Percentiles rank a stretch among this genome's conserved stretches.
phyloP scores from a whole-genome alignment of 2,329 filamentous ascomycete genomes.

The Venturia carpophila region DNA sequence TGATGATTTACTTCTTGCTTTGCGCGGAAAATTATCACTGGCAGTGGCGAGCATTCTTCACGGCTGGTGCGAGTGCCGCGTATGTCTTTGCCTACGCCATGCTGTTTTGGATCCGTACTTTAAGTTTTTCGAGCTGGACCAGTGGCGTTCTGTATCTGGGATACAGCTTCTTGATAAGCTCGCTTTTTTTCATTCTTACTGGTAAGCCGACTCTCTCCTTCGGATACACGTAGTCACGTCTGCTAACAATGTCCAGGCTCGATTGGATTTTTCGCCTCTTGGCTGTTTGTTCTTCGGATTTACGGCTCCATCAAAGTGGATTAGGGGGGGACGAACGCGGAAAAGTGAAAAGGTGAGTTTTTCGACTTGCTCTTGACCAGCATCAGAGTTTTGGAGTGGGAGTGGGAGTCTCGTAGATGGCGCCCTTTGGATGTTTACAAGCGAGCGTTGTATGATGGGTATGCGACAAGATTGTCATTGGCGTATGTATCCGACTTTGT shows the following conservation, averaged over 20 bases:
- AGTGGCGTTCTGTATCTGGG: slow-evolving; percentile 88
- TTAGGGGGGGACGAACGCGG: slow-evolving; percentile 34
- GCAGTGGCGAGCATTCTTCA: slow-evolving; percentile 95
- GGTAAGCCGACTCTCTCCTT: slow-evolving; percentile 50
- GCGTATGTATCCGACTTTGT: background rate
- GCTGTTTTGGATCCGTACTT: slow-evolving; percentile 81
- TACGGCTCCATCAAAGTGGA: slow-evolving; percentile 99
- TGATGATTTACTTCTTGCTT: slow-evolving; percentile 93
- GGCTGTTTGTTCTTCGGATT: slow-evolving; percentile 88
- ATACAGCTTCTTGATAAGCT: slow-evolving; percentile 82
- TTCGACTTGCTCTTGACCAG: background rate
- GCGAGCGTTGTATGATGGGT: slow-evolving; percentile 3
- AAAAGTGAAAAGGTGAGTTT: background rate
- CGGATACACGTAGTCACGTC: slow-evolving; percentile 20
- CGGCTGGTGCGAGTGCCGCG: slow-evolving; percentile 77
- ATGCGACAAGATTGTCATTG: background rate
- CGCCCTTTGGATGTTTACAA: background rate
- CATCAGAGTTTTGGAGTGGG: background rate
- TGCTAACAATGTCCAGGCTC: slow-evolving; percentile 52
- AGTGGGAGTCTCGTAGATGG: background rate
- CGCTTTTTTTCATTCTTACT: slow-evolving; percentile 87
- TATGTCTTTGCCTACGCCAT: slow-evolving; percentile 92
- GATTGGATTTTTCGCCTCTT: slow-evolving; percentile 92
- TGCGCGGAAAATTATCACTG: slow-evolving; percentile 97
- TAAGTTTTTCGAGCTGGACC: slow-evolving; percentile 76